phyloP scores from a whole-genome alignment of 2,329 filamentous ascomycete genomes.

The Neofusicoccum sp. region DNA sequence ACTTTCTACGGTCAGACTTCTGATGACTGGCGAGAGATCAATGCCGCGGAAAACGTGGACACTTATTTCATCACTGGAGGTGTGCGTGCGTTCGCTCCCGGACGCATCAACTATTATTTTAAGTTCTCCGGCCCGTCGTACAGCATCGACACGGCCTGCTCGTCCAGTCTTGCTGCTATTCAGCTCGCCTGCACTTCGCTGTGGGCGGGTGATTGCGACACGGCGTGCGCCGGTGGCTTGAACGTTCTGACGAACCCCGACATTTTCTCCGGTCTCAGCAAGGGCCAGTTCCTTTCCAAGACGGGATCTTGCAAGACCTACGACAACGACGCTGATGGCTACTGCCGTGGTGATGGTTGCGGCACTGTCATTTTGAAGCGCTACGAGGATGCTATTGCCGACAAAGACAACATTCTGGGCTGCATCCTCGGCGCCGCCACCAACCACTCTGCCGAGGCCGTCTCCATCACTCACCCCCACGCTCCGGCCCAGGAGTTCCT shows the following conservation, averaged over 20 bases:
- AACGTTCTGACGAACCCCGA: constrained; percentile 81
- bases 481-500: constrained; percentile 73
- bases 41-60: constrained; percentile 71
- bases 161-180: constrained; percentile 72
- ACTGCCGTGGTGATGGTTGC: constrained; percentile 78
- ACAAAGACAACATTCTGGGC: constrained; percentile 73
- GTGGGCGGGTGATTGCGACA: constrained; percentile 77
- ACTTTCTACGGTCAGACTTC: constrained; percentile 76
- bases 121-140: constrained; percentile 74
- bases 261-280: constrained; percentile 74
- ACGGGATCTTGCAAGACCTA: constrained; percentile 79
- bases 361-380: constrained; percentile 78
- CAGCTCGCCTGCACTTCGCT: constrained; percentile 73
- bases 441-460: constrained; percentile 79
- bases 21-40: constrained; percentile 77
- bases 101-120: constrained; percentile 75
- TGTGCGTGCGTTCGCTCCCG: constrained; percentile 62
- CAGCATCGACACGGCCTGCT: constrained; percentile 78
- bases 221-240: constrained; percentile 76
- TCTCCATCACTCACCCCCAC: constrained; percentile 84
- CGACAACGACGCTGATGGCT: constrained; percentile 78
- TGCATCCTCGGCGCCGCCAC: constrained; percentile 75
- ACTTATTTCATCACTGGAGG: constrained; percentile 68
- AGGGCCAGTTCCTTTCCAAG: constrained; percentile 77
- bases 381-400: constrained; percentile 73